A percentile compares a stretch with the other conserved stretches of the same genome.
phyloP scores from a whole-genome alignment of 176 grass and related monocot species.

The Musa beccarii region DNA sequence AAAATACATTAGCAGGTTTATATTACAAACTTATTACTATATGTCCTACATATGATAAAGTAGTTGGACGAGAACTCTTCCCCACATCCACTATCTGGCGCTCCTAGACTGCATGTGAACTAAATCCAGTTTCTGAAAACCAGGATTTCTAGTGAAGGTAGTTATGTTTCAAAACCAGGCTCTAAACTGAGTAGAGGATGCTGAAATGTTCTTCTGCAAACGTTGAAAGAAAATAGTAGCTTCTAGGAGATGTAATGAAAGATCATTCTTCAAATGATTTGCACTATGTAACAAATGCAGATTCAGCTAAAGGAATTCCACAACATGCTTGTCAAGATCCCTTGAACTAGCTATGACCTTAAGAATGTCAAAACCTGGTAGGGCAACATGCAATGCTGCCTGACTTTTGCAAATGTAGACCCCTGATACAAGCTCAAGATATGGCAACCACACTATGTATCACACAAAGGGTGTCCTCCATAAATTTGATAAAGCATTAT shows the following conservation, averaged over 20 bases:
- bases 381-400: neutral
- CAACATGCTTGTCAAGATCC: neutral
- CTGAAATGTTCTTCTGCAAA: conserved; percentile 63
- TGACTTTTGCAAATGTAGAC: neutral
- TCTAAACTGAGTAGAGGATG: conserved; percentile 82
- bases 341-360: neutral
- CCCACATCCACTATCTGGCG: conserved; percentile 49
- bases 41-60: neutral
- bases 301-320: neutral
- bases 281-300: neutral
- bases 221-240: conserved; percentile 6
- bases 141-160: conserved; percentile 57
- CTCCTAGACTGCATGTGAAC: conserved; percentile 47
- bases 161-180: conserved; percentile 38
- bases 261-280: neutral
- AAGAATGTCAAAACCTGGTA: neutral
- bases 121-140: conserved; percentile 46
- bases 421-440: neutral
- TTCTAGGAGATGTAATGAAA: neutral
- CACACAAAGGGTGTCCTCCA: neutral
- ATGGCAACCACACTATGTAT: neutral
- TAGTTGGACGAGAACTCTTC: conserved; percentile 32
- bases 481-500: neutral
- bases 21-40: neutral
- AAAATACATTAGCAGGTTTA: neutral